phyloP scores from a whole-genome alignment of 345 rosid genomes.

The Euphorbia peplus region DNA sequence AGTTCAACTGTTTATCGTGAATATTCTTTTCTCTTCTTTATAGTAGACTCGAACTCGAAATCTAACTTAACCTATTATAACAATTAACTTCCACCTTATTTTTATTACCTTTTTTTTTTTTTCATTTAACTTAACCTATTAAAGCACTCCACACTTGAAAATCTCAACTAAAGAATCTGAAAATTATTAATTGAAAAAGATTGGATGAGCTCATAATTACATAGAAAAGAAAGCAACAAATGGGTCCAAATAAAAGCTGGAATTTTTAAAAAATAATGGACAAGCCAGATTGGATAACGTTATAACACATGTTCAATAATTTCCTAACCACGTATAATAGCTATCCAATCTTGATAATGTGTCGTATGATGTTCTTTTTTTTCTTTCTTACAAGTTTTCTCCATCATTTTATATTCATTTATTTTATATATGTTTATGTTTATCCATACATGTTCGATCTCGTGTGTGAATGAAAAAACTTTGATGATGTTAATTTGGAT shows the following conservation, averaged over 20 bases:
- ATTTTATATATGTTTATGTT: background rate
- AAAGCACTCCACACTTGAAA: too few relatives aligned
- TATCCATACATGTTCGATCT: background rate
- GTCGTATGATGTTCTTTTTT: background rate
- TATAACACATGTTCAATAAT: slow-evolving; percentile 9
- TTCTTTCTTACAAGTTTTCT: background rate
- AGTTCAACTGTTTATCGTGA: too few relatives aligned
- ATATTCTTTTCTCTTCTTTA: too few relatives aligned
- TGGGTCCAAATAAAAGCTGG: slow-evolving; percentile 41
- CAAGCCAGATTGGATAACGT: slow-evolving; percentile 18
- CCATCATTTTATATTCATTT: background rate
- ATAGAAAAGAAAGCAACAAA: slow-evolving; percentile 13
- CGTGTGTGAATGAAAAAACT: background rate
- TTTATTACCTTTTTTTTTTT: too few relatives aligned
- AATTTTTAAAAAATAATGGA: slow-evolving; percentile 16
- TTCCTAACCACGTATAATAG: background rate
- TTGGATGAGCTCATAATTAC: background rate
- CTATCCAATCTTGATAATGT: slow-evolving; percentile 4
- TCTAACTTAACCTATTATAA: too few relatives aligned
- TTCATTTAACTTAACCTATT: too few relatives aligned
- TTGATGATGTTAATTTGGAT: background rate
- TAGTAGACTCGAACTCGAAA: too few relatives aligned
- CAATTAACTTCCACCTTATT: too few relatives aligned
- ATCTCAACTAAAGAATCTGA: background rate
- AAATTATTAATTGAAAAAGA: background rate